phyloP scores from a whole-genome alignment of 2,329 filamentous ascomycete species.

The Lithohypha guttulata region DNA sequence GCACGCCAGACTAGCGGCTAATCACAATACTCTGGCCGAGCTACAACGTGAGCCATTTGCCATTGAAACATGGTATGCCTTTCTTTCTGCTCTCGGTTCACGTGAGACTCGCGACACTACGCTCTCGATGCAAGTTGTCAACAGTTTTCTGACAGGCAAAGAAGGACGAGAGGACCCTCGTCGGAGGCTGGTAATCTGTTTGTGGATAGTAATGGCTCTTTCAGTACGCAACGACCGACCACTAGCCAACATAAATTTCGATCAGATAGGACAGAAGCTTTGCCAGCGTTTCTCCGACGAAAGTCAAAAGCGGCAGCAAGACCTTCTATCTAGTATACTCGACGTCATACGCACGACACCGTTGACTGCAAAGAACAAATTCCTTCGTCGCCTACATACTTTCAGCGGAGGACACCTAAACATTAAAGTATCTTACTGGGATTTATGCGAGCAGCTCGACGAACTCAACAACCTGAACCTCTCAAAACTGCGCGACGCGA shows the following conservation, averaged over 20 bases:
- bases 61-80: slow-evolving; percentile 6
- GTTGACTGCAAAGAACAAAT: slow-evolving; percentile 1
- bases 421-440: neutral
- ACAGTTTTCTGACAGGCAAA: too few species aligned
- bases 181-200: neutral
- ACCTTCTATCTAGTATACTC: slow-evolving; percentile 5
- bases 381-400: neutral
- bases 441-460: neutral
- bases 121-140: too few species aligned
- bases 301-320: neutral
- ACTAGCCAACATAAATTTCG: neutral
- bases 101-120: too few species aligned
- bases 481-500: neutral
- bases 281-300: neutral
- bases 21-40: too few species aligned
- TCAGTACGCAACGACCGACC: neutral
- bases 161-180: too few species aligned
- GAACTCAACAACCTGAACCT: neutral
- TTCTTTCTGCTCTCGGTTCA: neutral
- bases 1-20: too few species aligned
- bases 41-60: neutral
- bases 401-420: neutral
- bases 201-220: slow-evolving; percentile 3
- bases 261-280: neutral
- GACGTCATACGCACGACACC: neutral